Conservation (phyloP, 73 alveolate species). For the Paramecium sonneborni region DNA sequence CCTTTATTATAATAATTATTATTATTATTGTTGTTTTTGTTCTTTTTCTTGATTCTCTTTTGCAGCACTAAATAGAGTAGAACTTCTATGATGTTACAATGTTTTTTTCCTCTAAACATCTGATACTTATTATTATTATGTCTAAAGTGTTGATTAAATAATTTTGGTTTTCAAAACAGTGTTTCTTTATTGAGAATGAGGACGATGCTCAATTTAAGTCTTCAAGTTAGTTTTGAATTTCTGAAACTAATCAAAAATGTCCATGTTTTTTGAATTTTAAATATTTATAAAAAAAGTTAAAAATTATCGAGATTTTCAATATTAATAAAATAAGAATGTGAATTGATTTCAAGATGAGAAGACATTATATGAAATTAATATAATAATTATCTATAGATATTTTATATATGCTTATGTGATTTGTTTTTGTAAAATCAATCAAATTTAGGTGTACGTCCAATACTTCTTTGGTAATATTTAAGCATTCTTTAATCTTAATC, state of each 20-base stretch:
- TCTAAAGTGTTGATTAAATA: background rate
- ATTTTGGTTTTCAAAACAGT: background rate
- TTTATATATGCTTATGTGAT: background rate
- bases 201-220: background rate
- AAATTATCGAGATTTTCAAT: background rate
- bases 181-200: conserved; percentile 3
- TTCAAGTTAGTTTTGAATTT: background rate
- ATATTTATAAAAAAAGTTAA: background rate
- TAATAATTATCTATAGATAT: background rate
- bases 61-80: conserved; percentile 27
- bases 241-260: conserved; percentile 20
- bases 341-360: too few species aligned
- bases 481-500: conserved; percentile 59
- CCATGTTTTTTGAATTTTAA: conserved; percentile 8
- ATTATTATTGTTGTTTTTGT: background rate
- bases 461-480: conserved; percentile 62
- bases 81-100: conserved; percentile 34
- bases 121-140: background rate
- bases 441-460: conserved; percentile 50
- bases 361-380: too few species aligned
- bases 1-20: background rate
- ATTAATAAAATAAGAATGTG: too few species aligned
- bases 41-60: background rate
- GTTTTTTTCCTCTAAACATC: conserved; percentile 4
- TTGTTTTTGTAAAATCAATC: background rate